Conservation (phyloP, 78 protist genomes). For the Speleostelium caveatum region DNA sequence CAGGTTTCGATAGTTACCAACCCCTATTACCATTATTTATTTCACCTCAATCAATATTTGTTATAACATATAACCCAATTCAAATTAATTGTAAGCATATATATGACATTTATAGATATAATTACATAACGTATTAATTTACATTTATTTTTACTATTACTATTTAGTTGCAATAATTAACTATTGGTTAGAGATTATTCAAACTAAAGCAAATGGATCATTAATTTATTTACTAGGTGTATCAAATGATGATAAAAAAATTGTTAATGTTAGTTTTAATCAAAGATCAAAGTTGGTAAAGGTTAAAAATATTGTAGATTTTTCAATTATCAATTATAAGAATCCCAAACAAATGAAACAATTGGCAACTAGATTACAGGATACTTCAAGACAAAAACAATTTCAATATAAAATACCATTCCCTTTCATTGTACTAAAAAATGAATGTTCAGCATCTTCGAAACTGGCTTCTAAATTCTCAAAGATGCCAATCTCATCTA, state of each 20-base stretch:
- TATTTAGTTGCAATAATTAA: slow-evolving; percentile 6
- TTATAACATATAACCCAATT: slow-evolving; percentile 24
- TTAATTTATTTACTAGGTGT: slow-evolving; percentile 19
- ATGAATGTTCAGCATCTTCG: slow-evolving; percentile 1
- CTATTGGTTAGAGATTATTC: slow-evolving; percentile 68
- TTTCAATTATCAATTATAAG: not conserved
- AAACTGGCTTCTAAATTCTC: not conserved
- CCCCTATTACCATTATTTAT: slow-evolving; percentile 45
- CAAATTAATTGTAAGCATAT: too few species aligned
- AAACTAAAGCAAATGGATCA: slow-evolving; percentile 55
- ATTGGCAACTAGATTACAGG: not conserved
- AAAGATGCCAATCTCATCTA: slow-evolving; percentile 23
- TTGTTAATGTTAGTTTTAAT: too few species aligned
- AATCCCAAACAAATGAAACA: slow-evolving; percentile 37
- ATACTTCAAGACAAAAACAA: slow-evolving; percentile 13
- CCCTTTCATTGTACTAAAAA: slow-evolving; percentile 15
- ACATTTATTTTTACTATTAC: too few species aligned
- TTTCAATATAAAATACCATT: slow-evolving; percentile 28
- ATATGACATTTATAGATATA: too few species aligned
- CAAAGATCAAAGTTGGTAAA: not conserved
- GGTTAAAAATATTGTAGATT: slow-evolving; percentile 17
- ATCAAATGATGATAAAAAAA: slow-evolving; percentile 36
- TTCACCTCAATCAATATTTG: slow-evolving; percentile 52
- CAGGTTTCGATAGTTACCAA: slow-evolving; percentile 26
- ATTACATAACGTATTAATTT: too few species aligned